Conservation (phyloP, 768 basidiomycete species). For the Suillus sp. region DNA sequence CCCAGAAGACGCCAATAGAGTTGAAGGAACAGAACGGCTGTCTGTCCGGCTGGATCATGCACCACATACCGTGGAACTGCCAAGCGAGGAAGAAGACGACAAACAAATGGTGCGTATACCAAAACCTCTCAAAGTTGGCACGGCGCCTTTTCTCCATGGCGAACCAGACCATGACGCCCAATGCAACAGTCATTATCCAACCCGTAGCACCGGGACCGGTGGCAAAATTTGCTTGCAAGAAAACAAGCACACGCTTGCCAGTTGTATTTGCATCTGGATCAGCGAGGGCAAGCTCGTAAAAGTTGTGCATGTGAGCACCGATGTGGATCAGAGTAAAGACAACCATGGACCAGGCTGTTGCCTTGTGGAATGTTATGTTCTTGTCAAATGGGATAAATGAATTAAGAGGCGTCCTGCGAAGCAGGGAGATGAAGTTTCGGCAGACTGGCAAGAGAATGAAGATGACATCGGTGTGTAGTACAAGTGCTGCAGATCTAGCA, state of each 20-base stretch:
- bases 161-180: slow-evolving; percentile 83
- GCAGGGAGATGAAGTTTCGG: slow-evolving; percentile 89
- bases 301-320: slow-evolving; percentile 85
- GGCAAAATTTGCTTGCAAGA: slow-evolving; percentile 76
- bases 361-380: slow-evolving; percentile 89
- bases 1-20: slow-evolving; percentile 94
- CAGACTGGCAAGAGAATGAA: slow-evolving; percentile 96
- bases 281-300: slow-evolving; percentile 61
- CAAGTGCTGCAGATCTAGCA: slow-evolving; percentile 85
- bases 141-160: slow-evolving; percentile 79
- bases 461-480: slow-evolving; percentile 88
- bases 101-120: slow-evolving; percentile 89
- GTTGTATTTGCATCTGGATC: slow-evolving; percentile 55
- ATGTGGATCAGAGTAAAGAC: slow-evolving; percentile 76
- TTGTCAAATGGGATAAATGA: slow-evolving; percentile 91
- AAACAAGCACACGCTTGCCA: slow-evolving; percentile 62
- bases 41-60: slow-evolving; percentile 92
- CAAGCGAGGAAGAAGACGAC: slow-evolving; percentile 90
- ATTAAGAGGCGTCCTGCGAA: slow-evolving; percentile 85
- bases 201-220: slow-evolving; percentile 84
- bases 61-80: slow-evolving; percentile 97
- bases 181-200: slow-evolving; percentile 81
- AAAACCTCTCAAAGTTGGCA: slow-evolving; percentile 84
- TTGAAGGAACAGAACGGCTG: slow-evolving; percentile 86
- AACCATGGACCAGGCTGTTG: slow-evolving; percentile 90